Conservation (phyloP, 2,329 filamentous ascomycete genomes). For the Alternaria sp. region DNA sequence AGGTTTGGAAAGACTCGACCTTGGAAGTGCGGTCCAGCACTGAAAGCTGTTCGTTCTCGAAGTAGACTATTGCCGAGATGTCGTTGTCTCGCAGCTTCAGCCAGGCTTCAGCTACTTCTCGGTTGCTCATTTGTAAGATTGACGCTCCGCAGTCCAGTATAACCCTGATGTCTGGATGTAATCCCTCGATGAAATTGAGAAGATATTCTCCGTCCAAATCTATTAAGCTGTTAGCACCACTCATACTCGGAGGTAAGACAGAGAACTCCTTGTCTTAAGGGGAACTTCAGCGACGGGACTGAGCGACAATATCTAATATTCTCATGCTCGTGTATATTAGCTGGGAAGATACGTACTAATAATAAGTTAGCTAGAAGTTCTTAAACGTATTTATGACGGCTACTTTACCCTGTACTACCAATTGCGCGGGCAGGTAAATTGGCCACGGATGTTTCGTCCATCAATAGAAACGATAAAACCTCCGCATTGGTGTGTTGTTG, state of each 20-base stretch:
- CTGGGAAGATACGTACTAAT: too few relatives aligned
- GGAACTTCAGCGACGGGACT: too few relatives aligned
- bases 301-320: too few relatives aligned
- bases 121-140: slow-evolving; percentile 64
- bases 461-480: slow-evolving; percentile 66
- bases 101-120: slow-evolving; percentile 58
- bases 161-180: slow-evolving; percentile 58
- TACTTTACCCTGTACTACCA: not conserved
- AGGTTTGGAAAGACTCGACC: slow-evolving; percentile 61
- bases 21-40: slow-evolving; percentile 59
- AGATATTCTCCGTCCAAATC: slow-evolving; percentile 50
- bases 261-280: too few relatives aligned
- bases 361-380: too few relatives aligned
- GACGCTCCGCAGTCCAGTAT: slow-evolving; percentile 75
- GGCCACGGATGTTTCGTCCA: slow-evolving; percentile 44
- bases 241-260: too few relatives aligned
- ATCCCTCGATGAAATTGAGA: slow-evolving; percentile 51
- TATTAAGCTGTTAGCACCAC: too few relatives aligned
- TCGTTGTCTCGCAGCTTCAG: slow-evolving; percentile 45
- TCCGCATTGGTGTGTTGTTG: slow-evolving; percentile 71
- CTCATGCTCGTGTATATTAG: too few relatives aligned
- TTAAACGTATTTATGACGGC: too few relatives aligned
- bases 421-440: slow-evolving; percentile 23
- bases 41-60: slow-evolving; percentile 62
- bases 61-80: slow-evolving; percentile 59